Evolutionary conservation across 495 filamentous ascomycete species (phyloP).

Genomic region (Podospora comata): DNA sequence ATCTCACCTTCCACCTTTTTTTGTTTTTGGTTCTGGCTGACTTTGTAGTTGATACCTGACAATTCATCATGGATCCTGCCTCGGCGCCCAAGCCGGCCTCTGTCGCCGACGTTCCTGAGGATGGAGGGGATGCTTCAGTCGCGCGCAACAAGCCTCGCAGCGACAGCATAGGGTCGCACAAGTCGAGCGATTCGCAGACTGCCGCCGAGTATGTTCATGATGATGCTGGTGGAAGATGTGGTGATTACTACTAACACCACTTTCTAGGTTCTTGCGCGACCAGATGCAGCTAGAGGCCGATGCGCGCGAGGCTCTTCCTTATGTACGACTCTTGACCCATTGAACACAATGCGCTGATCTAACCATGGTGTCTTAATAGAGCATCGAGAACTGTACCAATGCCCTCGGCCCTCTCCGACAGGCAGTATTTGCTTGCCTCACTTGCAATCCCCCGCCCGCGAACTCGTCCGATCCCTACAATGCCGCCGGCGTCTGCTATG

Average conservation of each 20-base stretch:
- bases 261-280: slow-evolving; percentile 71
- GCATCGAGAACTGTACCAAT: slow-evolving; percentile 89
- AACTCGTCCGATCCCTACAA: slow-evolving; percentile 60
- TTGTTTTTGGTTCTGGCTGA: background rate
- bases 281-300: slow-evolving; percentile 91
- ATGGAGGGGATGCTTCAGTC: slow-evolving; percentile 23
- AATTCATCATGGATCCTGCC: slow-evolving; percentile 31
- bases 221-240: background rate
- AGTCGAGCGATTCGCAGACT: slow-evolving; percentile 72
- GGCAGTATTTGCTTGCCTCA: slow-evolving; percentile 82
- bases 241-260: background rate
- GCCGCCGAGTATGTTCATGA: slow-evolving; percentile 68
- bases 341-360: background rate
- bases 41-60: background rate
- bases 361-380: slow-evolving; percentile 42
- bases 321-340: slow-evolving; percentile 48
- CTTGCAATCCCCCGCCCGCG: slow-evolving; percentile 78
- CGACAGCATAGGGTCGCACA: slow-evolving; percentile 60
- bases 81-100: slow-evolving; percentile 20
- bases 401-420: slow-evolving; percentile 83
- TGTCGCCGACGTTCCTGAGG: slow-evolving; percentile 14
- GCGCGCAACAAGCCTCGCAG: slow-evolving; percentile 35
- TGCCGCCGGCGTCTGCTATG: slow-evolving; percentile 87
- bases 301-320: slow-evolving; percentile 90
- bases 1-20: no score